phyloP scores from a whole-genome alignment of 2,329 filamentous ascomycete species.

The Sporothrix pallida region DNA sequence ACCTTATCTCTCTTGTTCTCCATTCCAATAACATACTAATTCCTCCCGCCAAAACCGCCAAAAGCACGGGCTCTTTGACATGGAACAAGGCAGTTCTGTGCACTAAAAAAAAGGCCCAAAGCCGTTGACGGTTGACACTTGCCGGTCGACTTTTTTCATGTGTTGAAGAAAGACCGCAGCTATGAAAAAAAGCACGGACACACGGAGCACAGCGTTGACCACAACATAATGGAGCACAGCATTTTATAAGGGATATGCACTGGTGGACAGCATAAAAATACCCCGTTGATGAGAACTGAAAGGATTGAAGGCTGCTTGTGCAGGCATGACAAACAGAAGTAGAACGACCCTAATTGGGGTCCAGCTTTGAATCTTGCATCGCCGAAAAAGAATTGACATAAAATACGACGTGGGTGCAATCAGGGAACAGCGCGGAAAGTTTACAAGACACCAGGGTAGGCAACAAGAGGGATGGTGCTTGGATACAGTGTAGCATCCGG shows the following conservation, averaged over 20 bases:
- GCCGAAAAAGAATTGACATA: not conserved
- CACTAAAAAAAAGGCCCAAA: constrained; percentile 12
- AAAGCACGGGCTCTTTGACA: constrained; percentile 4
- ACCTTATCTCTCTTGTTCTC: not conserved
- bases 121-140: not conserved
- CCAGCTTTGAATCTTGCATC: not conserved
- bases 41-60: too few species aligned
- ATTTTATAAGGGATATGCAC: not conserved
- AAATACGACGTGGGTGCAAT: not conserved
- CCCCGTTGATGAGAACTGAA: not conserved
- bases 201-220: not conserved
- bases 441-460: not conserved
- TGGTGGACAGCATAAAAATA: not conserved
- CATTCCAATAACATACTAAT: not conserved
- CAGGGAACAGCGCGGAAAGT: not conserved
- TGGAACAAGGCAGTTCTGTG: constrained; percentile 8
- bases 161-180: constrained; percentile 3
- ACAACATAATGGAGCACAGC: not conserved
- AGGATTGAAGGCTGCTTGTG: not conserved
- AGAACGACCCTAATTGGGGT: not conserved
- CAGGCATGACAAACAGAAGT: not conserved
- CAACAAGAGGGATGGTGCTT: not conserved
- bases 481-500: constrained; percentile 24
- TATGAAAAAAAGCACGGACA: constrained; percentile 8
- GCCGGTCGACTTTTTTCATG: not conserved